phyloP scores from a whole-genome alignment of 257 asterid genomes.

The Primulina huaijiensis region DNA sequence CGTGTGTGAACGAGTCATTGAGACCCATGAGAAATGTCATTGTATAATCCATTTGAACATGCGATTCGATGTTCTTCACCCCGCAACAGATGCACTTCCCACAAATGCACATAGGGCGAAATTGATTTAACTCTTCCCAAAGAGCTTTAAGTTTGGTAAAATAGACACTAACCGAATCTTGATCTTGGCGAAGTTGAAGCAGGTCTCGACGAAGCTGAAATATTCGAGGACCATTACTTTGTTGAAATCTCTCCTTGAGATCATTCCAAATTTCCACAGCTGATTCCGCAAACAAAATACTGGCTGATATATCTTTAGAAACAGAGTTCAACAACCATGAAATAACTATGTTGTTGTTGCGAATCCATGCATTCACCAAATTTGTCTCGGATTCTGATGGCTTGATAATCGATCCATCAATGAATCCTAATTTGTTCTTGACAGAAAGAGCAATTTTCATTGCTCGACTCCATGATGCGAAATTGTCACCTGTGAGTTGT shows the following conservation, averaged over 20 bases:
- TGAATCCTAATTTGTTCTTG: background rate
- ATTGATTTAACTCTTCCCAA: background rate
- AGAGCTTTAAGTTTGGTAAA: background rate
- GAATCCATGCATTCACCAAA: background rate
- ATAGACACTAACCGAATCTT: background rate
- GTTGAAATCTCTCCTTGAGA: background rate
- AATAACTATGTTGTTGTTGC: background rate
- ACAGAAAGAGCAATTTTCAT: background rate
- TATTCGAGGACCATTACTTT: background rate
- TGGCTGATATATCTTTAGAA: background rate
- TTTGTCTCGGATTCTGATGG: background rate
- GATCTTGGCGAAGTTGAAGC: background rate
- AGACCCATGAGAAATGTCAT: background rate
- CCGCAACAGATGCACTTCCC: background rate
- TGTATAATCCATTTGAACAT: background rate
- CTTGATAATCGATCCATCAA: background rate
- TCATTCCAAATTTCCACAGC: background rate
- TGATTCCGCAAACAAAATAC: background rate
- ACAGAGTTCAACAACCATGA: background rate
- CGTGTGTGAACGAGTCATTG: background rate
- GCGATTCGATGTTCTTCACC: rapidly evolving
- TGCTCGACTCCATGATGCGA: background rate
- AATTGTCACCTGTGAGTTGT: background rate
- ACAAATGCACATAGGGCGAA: background rate
- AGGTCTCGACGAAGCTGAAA: background rate